Conservation (phyloP, 257 asterid species). For the Osmanthus fragrans region DNA sequence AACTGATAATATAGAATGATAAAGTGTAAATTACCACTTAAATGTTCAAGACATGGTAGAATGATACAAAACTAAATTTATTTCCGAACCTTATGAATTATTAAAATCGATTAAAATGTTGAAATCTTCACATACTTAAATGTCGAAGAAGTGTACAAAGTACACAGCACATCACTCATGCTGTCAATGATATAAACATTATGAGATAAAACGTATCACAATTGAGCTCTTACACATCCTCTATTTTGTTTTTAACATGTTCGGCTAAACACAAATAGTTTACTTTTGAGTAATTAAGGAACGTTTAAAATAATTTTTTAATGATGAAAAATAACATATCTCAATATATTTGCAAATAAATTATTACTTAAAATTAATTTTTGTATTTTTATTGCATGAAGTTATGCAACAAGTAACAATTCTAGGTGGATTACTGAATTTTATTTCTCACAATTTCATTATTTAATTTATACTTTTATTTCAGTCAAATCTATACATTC, state of each 20-base stretch:
- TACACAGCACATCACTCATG: not conserved
- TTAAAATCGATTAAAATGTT: no score
- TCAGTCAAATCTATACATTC: no score
- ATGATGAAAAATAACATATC: not conserved
- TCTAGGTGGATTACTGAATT: no score
- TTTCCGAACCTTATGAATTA: no score
- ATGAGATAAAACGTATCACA: conserved; percentile 9
- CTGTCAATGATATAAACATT: not conserved
- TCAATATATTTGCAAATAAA: not conserved
- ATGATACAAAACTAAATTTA: no score
- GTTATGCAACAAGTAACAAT: not conserved
- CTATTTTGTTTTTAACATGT: not conserved
- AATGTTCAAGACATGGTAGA: not conserved
- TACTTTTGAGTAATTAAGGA: not conserved
- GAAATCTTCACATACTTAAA: no score
- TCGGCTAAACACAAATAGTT: not conserved
- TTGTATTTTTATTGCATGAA: not conserved
- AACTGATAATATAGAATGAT: not conserved
- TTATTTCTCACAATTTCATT: no score
- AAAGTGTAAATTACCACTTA: no score
- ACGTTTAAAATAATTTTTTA: not conserved
- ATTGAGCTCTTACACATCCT: conserved; percentile 19
- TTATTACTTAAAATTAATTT: not conserved
- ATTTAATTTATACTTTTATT: no score
- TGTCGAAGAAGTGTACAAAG: not conserved